These are phyloP conservation scores for Cydonia oblonga DNA, from an alignment of 331 rosid genomes.

Conservation along the genomic window DNA sequence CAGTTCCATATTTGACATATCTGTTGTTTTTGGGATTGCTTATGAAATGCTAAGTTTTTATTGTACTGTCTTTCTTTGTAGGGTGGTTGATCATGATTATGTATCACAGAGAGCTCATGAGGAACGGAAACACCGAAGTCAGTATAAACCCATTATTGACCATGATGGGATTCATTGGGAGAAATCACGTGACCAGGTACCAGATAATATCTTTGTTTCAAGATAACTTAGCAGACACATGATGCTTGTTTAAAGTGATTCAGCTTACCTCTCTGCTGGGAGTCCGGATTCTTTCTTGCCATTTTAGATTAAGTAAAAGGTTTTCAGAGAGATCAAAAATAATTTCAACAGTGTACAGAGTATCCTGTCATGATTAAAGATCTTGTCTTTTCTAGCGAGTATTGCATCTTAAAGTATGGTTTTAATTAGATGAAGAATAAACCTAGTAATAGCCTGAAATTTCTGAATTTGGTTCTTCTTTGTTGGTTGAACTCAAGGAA, in stretches of 20 bases:
- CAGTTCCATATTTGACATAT: not conserved
- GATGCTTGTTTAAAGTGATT: not conserved
- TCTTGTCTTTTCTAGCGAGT: not conserved
- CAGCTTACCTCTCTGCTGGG: not conserved
- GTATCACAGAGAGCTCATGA: slow-evolving; percentile 53
- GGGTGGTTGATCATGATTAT: slow-evolving; percentile 54
- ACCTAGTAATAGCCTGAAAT: not conserved
- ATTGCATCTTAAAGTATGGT: not conserved
- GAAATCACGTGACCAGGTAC: slow-evolving; percentile 44
- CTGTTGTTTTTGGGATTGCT: not conserved
- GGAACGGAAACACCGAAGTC: slow-evolving; percentile 46
- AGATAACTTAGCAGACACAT: not conserved
- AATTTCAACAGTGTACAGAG: not conserved
- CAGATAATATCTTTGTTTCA: not conserved
- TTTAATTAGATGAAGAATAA: not conserved
- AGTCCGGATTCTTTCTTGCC: not conserved
- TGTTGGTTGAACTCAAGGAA: slow-evolving; percentile 38
- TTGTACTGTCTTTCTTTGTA: slow-evolving; percentile 1
- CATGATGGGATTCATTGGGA: slow-evolving; percentile 68
- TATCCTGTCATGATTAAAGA: not conserved
- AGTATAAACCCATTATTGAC: slow-evolving; percentile 72
- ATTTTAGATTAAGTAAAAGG: not conserved
- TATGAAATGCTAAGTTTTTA: not conserved
- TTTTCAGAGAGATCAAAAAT: not conserved
- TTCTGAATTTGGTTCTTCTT: not conserved